Base-by-base conservation (phyloP, 495 filamentous ascomycete species). In the Sabuloglossum arenarium region DNA sequence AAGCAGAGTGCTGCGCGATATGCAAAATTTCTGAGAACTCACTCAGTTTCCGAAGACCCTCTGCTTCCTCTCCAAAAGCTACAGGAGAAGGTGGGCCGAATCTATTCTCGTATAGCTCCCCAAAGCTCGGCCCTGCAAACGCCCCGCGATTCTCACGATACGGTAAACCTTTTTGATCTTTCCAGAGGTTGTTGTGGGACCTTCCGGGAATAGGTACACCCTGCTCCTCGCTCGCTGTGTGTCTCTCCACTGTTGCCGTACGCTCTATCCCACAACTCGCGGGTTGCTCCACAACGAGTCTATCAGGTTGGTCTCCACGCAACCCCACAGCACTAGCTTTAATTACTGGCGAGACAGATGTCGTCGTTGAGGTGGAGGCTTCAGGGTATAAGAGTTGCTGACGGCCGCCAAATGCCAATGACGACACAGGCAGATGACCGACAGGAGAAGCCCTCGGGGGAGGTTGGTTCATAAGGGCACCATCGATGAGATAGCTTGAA, bases 51-150 rank as follows among this genome's bases (percentile, higher is more conserved):
- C 47, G 47, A 28, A 51, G 23, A 14, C 47, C 47, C 47, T 51
- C 47, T 51, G 47, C 47, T 51, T 51, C 47, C 21, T 51, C 47
- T 16, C 47, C 47, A 51, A 51, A 51, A 1, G 47, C 47, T 51
- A 51, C 47, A 4, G 47, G 47, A 51, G 47, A 51, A 51, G 47
- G 47, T 12, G 27, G 47, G 8, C 47, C 47, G 47, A 28, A 51
- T 27, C 47, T 27, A 19, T 51, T 30, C 24, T 51, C 28, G 47
- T 51, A 29, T 4, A 30, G 12, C 24, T 51, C 24, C 11, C 28
- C 47, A 30, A 51, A 28, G 28, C 23, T 23, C 12, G 47, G 5
- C 47, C 47, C 47, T 29, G 1, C 24, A 29, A 51, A 28, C 5
- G 28, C 24, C 1, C 47, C 47, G 21, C 47, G 47, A 10, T 5